Evolutionary conservation across 2,329 filamentous ascomycete species (phyloP).

Genomic region (Akanthomyces lecanii): DNA sequence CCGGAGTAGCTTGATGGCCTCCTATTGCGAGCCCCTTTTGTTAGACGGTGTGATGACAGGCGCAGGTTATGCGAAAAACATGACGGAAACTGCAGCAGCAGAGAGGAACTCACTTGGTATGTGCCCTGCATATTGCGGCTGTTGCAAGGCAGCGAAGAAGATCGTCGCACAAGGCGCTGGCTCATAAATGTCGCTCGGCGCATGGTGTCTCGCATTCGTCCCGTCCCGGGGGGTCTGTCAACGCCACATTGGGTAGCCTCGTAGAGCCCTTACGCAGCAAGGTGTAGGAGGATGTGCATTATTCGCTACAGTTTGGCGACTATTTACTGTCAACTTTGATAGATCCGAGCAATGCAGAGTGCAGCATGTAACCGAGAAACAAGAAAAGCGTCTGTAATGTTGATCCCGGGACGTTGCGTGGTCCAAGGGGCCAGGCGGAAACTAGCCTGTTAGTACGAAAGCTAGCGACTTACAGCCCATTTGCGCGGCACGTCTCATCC

Average conservation of each 20-base stretch:
- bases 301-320: neutral
- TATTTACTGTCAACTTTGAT: neutral
- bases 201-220: neutral
- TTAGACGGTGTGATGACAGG: neutral
- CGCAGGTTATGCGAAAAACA: neutral
- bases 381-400: no score
- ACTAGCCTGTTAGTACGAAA: no score
- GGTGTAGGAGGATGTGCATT: neutral
- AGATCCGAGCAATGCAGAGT: neutral
- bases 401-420: no score
- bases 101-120: neutral
- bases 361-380: neutral
- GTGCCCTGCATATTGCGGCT: neutral
- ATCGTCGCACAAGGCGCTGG: neutral
- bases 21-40: neutral
- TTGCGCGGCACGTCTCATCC: no score
- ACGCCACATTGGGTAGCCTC: neutral
- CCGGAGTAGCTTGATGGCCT: conserved; percentile 7
- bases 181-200: neutral
- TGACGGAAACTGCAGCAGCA: neutral
- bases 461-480: no score
- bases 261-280: neutral
- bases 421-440: no score
- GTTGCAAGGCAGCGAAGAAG: neutral
- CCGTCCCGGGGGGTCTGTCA: neutral